Evolutionary conservation across 2,329 filamentous ascomycete genomes (phyloP), one percentile per base, ranked within the genome.

Genomic region (Geosmithia morbida): DNA sequence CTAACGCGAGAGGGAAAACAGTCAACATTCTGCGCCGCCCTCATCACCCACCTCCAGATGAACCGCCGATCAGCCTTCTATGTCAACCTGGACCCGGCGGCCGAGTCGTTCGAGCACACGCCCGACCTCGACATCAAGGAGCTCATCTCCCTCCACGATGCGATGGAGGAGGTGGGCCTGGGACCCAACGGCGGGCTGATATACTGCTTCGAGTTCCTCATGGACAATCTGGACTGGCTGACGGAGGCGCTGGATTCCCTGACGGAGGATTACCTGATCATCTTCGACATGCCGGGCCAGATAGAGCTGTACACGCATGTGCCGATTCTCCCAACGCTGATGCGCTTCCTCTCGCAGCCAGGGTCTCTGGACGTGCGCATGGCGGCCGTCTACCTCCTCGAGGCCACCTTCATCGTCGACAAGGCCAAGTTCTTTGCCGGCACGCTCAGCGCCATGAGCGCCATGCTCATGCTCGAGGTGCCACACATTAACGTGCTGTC

Each of bases 221-320:
- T 95, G 61, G 86, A 95, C 63, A 95, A 96, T 61, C 80, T 95
- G 52, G 88, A 95, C 66, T 96, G 92, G 66, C 70, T 96, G 45
- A 86, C 85, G 44, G 85, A 94, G 52, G 81, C 85, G 17, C 79
- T 96, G 48, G 87, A 94, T 56, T 77, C 81, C 41, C 72, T 94
- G 48, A 90, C 87, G 10, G 92, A 98, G 57, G 92, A 97, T 58
- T 96, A 95, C 64, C 77, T 98, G 52, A 94, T 97, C 64, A 85
- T 98, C 52, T 88, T 98, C 67, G 92, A 98, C 67, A 96, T 97
- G 85, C 92, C 92, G 0, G 92, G 92, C 49, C 92, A 98, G 69
- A 97, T 98, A 64, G 92, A 98, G 68, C 79, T 98, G 14, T 98
- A 97, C 68, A 97, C 90, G 2, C 92, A 98, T 62, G 85, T 97